A percentile compares a stretch with the other conserved stretches of the same genome.
Evolutionary conservation across 305 asterid species (phyloP).

Genomic region (Lippia alba): DNA sequence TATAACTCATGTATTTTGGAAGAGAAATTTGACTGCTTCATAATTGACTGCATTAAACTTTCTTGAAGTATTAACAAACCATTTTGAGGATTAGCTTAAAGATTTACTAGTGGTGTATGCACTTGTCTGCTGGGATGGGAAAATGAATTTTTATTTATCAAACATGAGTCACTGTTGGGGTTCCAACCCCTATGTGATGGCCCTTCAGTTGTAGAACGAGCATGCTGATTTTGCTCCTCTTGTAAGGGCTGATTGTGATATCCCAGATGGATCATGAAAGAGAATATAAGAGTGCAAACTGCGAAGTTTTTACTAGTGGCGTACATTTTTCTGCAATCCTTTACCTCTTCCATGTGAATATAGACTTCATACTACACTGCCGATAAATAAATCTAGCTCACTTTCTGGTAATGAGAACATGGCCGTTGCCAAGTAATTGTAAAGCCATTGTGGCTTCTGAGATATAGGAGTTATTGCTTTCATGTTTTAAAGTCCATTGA

Average conservation of each 20-base stretch:
- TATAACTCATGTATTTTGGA: slow-evolving; percentile 2
- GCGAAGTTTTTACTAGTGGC: neutral
- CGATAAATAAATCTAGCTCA: neutral
- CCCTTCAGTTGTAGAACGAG: neutral
- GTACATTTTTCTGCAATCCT: neutral
- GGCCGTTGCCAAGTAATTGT: neutral
- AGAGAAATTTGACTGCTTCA: slow-evolving; percentile 1
- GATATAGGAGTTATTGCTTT: slow-evolving; percentile 8
- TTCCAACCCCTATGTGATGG: no score
- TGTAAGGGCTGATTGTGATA: neutral
- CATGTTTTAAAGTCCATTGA: slow-evolving; percentile 8
- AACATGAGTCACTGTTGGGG: neutral
- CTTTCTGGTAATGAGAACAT: neutral
- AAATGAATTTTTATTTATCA: neutral
- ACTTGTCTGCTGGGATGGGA: no score
- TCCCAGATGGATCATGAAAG: neutral
- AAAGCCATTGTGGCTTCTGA: neutral
- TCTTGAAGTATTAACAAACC: no score
- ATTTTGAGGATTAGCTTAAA: neutral
- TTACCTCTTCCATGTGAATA: neutral
- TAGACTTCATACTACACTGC: neutral
- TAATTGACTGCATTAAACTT: neutral
- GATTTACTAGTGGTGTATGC: neutral
- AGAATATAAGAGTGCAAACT: neutral
- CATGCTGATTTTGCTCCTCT: neutral